Percentiles rank a stretch among this genome's conserved stretches.
phyloP scores from a whole-genome alignment of 2,329 filamentous ascomycete species.

The Pseudogymnoascus sp. region DNA sequence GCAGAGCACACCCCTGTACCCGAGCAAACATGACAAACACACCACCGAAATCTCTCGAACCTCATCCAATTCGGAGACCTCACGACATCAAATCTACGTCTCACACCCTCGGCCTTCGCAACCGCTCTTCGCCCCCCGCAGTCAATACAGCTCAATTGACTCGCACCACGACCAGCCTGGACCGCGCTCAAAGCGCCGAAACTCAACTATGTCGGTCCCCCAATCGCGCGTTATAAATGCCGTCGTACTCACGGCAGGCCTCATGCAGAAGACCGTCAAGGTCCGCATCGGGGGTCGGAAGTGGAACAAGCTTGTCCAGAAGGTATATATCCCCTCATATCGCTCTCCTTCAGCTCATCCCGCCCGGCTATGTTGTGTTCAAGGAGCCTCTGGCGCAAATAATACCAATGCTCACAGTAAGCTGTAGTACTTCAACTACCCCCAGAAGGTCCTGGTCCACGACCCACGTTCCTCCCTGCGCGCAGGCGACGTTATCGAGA shows the following conservation, averaged over 20 bases:
- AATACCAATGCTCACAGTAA: neutral
- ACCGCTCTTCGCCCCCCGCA: neutral
- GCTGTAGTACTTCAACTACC: conserved; percentile 54
- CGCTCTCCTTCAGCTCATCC: neutral
- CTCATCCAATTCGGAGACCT: neutral
- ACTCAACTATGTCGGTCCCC: neutral
- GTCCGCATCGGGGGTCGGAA: conserved; percentile 61
- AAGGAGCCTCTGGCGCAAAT: neutral
- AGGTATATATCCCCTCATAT: conserved; percentile 40
- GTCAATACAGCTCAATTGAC: neutral
- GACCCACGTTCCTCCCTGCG: conserved; percentile 67
- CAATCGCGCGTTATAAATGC: conserved; percentile 20
- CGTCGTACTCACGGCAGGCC: conserved; percentile 68
- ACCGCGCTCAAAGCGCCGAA: neutral
- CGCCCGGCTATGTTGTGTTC: neutral
- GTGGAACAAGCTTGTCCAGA: conserved; percentile 65
- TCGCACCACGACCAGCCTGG: neutral
- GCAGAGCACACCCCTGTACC: neutral
- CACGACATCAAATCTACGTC: neutral
- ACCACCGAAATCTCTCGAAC: conserved; percentile 7
- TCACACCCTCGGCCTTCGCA: neutral
- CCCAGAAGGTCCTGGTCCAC: conserved; percentile 62
- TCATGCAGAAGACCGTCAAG: conserved; percentile 72
- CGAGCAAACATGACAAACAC: conserved; percentile 10
- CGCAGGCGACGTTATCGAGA: conserved; percentile 66